phyloP scores from a whole-genome alignment of 768 basidiomycete species.

The Agrocybe pediades region DNA sequence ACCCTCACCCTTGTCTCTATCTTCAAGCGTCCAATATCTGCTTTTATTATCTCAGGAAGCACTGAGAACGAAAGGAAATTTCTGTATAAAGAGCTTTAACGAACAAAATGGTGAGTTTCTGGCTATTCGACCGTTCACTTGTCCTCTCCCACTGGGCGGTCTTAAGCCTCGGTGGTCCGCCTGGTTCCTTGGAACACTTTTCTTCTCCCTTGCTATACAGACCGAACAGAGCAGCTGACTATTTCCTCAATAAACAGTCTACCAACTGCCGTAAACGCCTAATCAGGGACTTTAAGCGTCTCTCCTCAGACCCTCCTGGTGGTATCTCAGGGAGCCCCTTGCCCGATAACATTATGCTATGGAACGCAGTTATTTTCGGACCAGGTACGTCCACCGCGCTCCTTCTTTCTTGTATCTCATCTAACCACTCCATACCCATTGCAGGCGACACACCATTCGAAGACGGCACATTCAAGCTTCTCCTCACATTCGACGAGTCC shows the following conservation, averaged over 20 bases:
- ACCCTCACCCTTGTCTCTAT: too few species aligned
- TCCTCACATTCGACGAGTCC: conserved; percentile 94
- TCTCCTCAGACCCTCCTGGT: conserved; percentile 92
- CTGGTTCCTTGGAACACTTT: too few species aligned
- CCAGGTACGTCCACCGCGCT: conserved; percentile 70
- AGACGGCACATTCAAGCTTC: conserved; percentile 97
- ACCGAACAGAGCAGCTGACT: not conserved
- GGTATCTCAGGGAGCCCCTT: conserved; percentile 98
- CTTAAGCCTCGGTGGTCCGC: too few species aligned
- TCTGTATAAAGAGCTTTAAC: too few species aligned
- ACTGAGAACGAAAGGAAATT: too few species aligned
- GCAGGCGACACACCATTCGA: conserved; percentile 98
- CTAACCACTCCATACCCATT: not conserved
- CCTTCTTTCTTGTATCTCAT: not conserved
- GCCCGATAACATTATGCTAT: conserved; percentile 98
- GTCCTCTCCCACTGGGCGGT: too few species aligned
- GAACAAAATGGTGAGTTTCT: not conserved
- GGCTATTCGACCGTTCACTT: too few species aligned
- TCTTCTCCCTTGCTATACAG: not conserved
- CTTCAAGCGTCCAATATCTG: not conserved
- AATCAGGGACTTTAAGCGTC: conserved; percentile 96
- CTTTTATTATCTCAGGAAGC: not conserved
- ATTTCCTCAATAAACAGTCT: conserved; percentile 70
- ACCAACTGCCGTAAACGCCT: conserved; percentile 94
- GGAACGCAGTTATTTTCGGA: conserved; percentile 99